Percentiles rank a stretch among this genome's conserved stretches.
Conservation (phyloP, 73 alveolate species). For the Paramecium primaurelia region DNA sequence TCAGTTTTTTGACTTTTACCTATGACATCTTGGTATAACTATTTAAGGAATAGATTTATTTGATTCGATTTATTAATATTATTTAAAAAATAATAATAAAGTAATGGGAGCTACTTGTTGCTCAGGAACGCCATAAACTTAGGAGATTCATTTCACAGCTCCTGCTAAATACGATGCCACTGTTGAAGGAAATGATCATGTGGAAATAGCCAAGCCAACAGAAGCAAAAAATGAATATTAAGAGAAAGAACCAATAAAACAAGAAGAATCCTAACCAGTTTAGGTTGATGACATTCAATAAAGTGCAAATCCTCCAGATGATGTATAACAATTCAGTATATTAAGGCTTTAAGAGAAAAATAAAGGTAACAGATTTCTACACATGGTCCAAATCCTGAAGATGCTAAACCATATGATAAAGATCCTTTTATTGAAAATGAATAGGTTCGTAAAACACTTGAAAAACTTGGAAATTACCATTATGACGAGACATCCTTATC, state of each 20-base stretch:
- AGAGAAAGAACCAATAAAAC: not conserved
- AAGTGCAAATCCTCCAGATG: not conserved
- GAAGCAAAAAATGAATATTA: not conserved
- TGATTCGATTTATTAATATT: not conserved
- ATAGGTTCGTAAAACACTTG: conserved; percentile 41
- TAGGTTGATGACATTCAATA: not conserved
- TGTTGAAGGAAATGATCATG: not conserved
- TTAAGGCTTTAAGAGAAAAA: not conserved
- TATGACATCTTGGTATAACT: not conserved
- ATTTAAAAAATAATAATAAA: not conserved
- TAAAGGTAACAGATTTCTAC: not conserved
- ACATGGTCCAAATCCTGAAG: conserved; percentile 52
- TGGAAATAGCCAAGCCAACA: not conserved
- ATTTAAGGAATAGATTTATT: not conserved
- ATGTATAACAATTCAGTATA: not conserved
- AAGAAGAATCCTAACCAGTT: not conserved
- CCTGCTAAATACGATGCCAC: not conserved
- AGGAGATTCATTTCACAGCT: not conserved
- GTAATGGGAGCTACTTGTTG: conserved; percentile 27
- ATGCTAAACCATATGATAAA: conserved; percentile 50
- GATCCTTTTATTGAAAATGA: conserved; percentile 36
- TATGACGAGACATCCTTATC: not conserved
- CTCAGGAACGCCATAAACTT: not conserved
- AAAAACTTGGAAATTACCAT: conserved; percentile 28
- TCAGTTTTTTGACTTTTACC: not conserved